A percentile compares a stretch with the other conserved stretches of the same genome.
These are phyloP conservation scores for Carex arenaria DNA, from an alignment of 202 grass and related monocot genomes.

Conservation along the genomic window DNA sequence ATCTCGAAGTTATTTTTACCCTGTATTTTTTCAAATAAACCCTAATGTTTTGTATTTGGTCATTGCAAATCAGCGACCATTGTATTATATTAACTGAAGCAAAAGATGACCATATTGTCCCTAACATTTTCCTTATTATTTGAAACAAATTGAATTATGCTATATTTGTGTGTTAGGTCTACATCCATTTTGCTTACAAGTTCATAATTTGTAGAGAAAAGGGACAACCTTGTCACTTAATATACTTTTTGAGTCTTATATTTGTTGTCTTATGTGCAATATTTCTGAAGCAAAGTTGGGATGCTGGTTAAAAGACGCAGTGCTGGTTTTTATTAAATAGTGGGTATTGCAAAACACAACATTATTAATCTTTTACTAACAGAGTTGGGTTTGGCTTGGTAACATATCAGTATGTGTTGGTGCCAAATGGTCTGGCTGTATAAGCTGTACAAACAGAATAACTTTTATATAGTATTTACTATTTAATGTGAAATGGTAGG, in stretches of 20 bases:
- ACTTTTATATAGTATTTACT: slow-evolving; percentile 22
- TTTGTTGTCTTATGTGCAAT: not conserved
- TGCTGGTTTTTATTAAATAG: not conserved
- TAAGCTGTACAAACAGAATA: not conserved
- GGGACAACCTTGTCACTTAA: not conserved
- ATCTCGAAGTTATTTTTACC: not conserved
- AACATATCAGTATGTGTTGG: not conserved
- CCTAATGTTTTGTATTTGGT: not conserved
- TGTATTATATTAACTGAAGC: not conserved
- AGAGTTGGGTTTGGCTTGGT: not conserved
- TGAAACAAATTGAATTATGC: not conserved
- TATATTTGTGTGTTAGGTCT: not conserved
- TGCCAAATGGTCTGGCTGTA: not conserved
- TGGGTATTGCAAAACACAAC: not conserved
- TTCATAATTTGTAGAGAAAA: not conserved
- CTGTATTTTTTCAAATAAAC: not conserved
- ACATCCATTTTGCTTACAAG: not conserved
- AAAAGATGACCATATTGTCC: not conserved
- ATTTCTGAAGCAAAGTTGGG: not conserved
- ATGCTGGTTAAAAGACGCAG: not conserved
- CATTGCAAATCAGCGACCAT: not conserved
- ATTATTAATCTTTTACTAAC: not conserved
- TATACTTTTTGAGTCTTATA: not conserved
- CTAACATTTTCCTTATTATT: not conserved
- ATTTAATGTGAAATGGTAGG: slow-evolving; percentile 44